Base-by-base conservation (phyloP, 2,329 filamentous ascomycete genomes). In the Fusarium virguliforme region DNA sequence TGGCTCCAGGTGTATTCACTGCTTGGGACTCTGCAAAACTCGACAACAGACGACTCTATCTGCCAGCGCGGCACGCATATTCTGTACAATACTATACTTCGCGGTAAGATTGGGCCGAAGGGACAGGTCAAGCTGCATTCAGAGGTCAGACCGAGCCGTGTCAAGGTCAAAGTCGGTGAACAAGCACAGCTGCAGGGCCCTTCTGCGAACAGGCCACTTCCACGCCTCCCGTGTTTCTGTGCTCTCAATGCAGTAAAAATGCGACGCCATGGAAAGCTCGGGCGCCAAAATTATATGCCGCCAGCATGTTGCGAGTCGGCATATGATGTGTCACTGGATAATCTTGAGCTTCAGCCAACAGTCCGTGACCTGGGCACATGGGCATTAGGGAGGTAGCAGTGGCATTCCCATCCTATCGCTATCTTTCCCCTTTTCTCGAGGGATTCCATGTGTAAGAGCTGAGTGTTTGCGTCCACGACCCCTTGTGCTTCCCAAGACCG, bases 401-500 rank as follows among this genome's bases (percentile, higher is more conserved):
- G 24, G 43, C 8, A 48, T 48, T 48, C n/a, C n/a, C 24, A 28
- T 48, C 43, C 43, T 48, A 3, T 28, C 43, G 24, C 24, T 28
- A 10, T 5, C 15, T 48, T 48, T 48, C 24, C 43, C 43, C 43
- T 28, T 48, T 48, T 3, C 43, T 28, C 28, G 4, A 48, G 10
- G 24, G 24, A 10, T 48, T 3, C 43, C n/a, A 48, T 48, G 43
- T 28, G 43, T 48, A 28, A 48, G 43, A 22, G 24, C 24, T 28
- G 43, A 28, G 43, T 48, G 43, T 28, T 48, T 8, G 15, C 43
- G 2, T 48, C 24, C 13, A 28, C 24, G 26, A 8, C 43, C 13
- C 43, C 13, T 48, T 28, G 13, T 48, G 43, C 43, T 48, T 48
- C n/a, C n/a, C n/a, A n/a, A n/a, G n/a, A n/a, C n/a, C n/a, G n/a